phyloP scores from a whole-genome alignment of 805 yeast species.

The Yamadazyma nakazawae region DNA sequence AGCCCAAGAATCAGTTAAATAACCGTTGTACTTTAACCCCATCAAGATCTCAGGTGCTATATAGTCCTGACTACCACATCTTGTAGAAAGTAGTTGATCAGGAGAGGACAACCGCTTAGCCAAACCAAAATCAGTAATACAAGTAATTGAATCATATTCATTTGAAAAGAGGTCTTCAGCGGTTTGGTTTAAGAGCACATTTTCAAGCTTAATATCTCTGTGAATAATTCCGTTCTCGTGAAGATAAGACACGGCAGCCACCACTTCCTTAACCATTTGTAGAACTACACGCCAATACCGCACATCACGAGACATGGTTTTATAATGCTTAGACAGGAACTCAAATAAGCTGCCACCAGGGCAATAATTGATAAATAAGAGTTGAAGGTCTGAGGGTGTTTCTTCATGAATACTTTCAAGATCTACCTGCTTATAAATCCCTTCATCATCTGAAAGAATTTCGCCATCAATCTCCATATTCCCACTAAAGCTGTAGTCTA shows the following conservation, averaged over 20 bases:
- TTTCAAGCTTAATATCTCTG: conserved; percentile 89
- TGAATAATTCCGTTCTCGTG: conserved; percentile 73
- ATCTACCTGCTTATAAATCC: conserved; percentile 9
- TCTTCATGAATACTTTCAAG: background rate
- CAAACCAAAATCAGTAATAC: conserved; percentile 87
- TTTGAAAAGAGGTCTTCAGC: conserved; percentile 21
- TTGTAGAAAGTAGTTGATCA: conserved; percentile 66
- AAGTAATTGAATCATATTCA: background rate
- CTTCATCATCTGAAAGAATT: conserved; percentile 16
- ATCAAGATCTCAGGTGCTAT: conserved; percentile 91
- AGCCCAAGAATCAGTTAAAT: conserved; percentile 92
- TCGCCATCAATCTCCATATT: conserved; percentile 14
- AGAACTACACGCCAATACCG: conserved; percentile 50
- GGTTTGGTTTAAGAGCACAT: conserved; percentile 50
- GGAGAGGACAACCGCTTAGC: conserved; percentile 63
- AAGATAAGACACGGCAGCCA: conserved; percentile 65
- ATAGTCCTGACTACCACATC: conserved; percentile 97
- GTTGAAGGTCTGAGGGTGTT: conserved; percentile 6
- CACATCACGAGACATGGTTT: conserved; percentile 28
- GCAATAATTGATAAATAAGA: conserved; percentile 70
- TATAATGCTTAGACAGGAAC: conserved; percentile 40
- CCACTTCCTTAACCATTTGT: conserved; percentile 67
- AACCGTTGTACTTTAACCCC: conserved; percentile 90
- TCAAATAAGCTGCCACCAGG: conserved; percentile 83
- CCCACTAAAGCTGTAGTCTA: conserved; percentile 46